A percentile compares a stretch with the other conserved stretches of the same genome.
These are phyloP conservation scores for Bryoglossum gracile DNA, from an alignment of 495 filamentous ascomycete species.

Conservation along the genomic window DNA sequence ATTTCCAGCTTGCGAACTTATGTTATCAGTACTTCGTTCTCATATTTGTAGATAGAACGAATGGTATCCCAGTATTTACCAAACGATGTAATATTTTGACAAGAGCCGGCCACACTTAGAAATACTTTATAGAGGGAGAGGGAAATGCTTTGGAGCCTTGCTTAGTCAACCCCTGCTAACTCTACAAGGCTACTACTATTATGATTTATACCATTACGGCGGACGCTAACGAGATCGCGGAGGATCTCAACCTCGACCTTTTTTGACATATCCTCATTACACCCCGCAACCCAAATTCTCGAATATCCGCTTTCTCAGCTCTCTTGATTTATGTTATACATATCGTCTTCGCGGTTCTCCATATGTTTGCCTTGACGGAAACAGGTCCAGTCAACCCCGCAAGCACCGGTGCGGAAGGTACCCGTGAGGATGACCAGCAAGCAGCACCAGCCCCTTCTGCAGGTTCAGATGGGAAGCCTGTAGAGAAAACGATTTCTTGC, in stretches of 20 bases:
- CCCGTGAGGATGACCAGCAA: not conserved
- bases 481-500: slow-evolving; percentile 80
- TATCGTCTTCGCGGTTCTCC: not conserved
- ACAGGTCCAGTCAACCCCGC: not conserved
- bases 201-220: not conserved
- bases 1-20: too few relatives aligned
- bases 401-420: not conserved
- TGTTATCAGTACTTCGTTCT: too few relatives aligned
- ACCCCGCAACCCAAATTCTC: not conserved
- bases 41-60: too few relatives aligned
- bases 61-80: too few relatives aligned
- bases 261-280: not conserved
- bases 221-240: not conserved
- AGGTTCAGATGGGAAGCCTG: slow-evolving; percentile 5
- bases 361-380: slow-evolving; percentile 2
- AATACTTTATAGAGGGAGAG: too few relatives aligned
- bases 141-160: too few relatives aligned
- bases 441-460: not conserved
- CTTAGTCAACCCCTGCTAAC: too few relatives aligned
- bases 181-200: too few relatives aligned
- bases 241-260: too few relatives aligned
- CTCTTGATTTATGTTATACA: not conserved
- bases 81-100: too few relatives aligned
- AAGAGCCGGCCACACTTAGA: too few relatives aligned
- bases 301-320: not conserved